Base-by-base conservation (phyloP, 352 stramenopile genomes). In the Phytophthora podocarpi region DNA sequence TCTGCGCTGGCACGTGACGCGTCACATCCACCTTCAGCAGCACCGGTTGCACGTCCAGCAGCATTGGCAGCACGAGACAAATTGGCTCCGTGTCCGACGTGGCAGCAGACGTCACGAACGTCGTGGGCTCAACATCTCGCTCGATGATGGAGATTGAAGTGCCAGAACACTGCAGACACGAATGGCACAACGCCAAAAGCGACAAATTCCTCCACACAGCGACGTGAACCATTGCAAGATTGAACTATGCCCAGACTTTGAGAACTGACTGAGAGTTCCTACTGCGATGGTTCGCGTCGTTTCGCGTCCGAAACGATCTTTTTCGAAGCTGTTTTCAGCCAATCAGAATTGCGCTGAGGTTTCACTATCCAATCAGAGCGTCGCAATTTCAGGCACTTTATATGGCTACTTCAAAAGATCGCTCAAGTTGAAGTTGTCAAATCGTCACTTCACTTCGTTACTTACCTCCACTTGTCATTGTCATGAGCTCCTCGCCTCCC, bases 1-100 rank as follows among this genome's bases (percentile, higher is more conserved):
- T 18, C 47, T 89, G 77, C 0, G 43, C 24, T 21, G 34, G 28
- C 10, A 74, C 35, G n/a, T 64, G 43, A 2, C 35, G 52, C 7
- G 21, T 60, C 15, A 72, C 61, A 47, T 82, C 61, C 35, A 87
- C 18, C 7, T 56, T 66, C 15, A 87, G 35, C 9, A 87, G 41
- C 34, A 67, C 53, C 2, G 77, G 77, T 32, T 86, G 77, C 41
- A 87, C 68, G 46, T 87, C 75, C n/a, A 87, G 56, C 32, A 86
- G 52, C 58, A 74, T 41, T 4, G 80, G 73, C 4, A 89, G 26
- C 28, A 74, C 30, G 4, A 87, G 45, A 53, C 65, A 74, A 31
- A 61, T 21, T 1, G 58, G 64, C 11, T 34, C 15, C 32, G 16
- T 18, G 37, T 62, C 30, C 1, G 32, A 50, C 31, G 12, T 58